Conservation (phyloP, 2,329 filamentous ascomycete species). For the Talaromyces sp. region DNA sequence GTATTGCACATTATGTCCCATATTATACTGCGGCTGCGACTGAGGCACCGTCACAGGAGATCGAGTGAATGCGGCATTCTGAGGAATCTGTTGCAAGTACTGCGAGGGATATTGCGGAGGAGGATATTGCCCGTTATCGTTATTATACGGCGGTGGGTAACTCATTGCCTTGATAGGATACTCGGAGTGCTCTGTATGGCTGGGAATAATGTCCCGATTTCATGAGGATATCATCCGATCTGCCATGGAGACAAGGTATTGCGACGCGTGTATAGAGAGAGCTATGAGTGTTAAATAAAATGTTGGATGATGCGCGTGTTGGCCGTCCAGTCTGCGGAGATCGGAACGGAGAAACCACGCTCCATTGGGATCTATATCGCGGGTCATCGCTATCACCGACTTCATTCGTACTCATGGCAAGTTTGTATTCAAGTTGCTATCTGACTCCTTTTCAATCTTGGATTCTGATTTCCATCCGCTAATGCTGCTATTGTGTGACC, state of each 20-base stretch:
- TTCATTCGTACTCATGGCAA: not conserved
- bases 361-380: constrained; percentile 6
- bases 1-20: constrained; percentile 29
- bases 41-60: constrained; percentile 20
- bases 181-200: not conserved
- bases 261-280: not conserved
- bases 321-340: not conserved
- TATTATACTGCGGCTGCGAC: constrained; percentile 34
- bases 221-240: constrained; percentile 2
- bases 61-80: constrained; percentile 27
- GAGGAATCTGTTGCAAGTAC: constrained; percentile 32
- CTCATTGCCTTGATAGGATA: constrained; percentile 37
- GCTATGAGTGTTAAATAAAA: not conserved
- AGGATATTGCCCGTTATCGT: constrained; percentile 27
- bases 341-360: constrained; percentile 20
- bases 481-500: not conserved
- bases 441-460: not conserved
- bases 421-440: not conserved
- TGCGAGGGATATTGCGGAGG: constrained; percentile 36
- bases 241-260: constrained; percentile 10
- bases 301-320: constrained; percentile 4
- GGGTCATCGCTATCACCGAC: not conserved
- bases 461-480: not conserved
- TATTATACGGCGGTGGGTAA: constrained; percentile 38
- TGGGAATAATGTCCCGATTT: constrained; percentile 1